Conservation (phyloP, 1,139 yeast genomes). For the Yamadazyma aaseri region DNA sequence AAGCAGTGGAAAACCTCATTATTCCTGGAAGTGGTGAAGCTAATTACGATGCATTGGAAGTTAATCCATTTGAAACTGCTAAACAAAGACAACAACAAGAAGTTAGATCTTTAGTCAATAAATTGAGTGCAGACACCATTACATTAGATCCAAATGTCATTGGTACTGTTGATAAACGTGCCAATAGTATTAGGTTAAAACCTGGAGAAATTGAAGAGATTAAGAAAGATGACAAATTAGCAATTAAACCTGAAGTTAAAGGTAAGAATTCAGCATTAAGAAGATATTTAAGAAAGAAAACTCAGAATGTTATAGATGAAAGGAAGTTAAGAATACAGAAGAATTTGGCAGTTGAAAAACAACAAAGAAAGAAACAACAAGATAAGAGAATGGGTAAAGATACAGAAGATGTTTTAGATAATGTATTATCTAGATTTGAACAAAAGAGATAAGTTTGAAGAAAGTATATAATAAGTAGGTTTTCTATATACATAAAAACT, state of each 20-base stretch:
- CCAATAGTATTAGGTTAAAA: constrained; percentile 60
- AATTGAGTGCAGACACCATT: constrained; percentile 89
- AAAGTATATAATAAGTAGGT: not conserved
- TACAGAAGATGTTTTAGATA: constrained; percentile 51
- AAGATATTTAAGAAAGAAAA: constrained; percentile 78
- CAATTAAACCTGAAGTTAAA: constrained; percentile 61
- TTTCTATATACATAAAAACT: not conserved
- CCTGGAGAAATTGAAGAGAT: constrained; percentile 57
- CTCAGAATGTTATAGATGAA: constrained; percentile 83
- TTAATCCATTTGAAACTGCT: constrained; percentile 88
- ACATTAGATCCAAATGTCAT: constrained; percentile 84
- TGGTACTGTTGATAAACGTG: constrained; percentile 79
- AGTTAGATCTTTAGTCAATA: constrained; percentile 81
- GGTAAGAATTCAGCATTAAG: constrained; percentile 85
- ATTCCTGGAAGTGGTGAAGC: constrained; percentile 99
- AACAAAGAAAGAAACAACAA: constrained; percentile 57
- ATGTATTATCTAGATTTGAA: constrained; percentile 57
- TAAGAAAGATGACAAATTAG: constrained; percentile 39
- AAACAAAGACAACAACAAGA: constrained; percentile 94
- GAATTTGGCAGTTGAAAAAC: constrained; percentile 72
- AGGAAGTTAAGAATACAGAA: constrained; percentile 80
- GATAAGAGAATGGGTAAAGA: constrained; percentile 51
- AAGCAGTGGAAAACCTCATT: constrained; percentile 76
- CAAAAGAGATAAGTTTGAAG: constrained; percentile 2
- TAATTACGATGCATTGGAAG: constrained; percentile 89